Conservation (phyloP, 306 rosid species). For the Ormosia semicastrata region DNA sequence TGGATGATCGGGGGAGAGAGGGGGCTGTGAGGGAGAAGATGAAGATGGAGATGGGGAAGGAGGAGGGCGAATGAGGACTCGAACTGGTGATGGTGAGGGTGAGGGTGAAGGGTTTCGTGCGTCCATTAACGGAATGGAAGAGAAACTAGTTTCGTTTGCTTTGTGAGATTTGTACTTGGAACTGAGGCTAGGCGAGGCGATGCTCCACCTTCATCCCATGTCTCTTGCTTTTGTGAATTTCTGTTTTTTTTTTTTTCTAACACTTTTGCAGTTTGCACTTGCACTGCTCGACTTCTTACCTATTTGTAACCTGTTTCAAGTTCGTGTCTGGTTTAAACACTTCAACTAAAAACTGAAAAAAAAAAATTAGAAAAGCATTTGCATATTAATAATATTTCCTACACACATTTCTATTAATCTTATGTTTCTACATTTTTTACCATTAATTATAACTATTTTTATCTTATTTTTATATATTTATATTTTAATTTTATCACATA, state of each 20-base stretch:
- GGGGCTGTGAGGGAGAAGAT: constrained; percentile 37
- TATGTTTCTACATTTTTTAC: too few relatives aligned
- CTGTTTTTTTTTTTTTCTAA: background rate
- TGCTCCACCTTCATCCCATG: background rate
- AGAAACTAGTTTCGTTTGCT: background rate
- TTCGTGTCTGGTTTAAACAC: background rate
- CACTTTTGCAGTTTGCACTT: constrained; percentile 8
- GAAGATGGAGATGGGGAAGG: constrained; percentile 32
- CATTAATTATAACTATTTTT: too few relatives aligned
- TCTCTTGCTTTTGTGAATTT: background rate
- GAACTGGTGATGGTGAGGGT: constrained; percentile 42
- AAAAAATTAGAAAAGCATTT: too few relatives aligned
- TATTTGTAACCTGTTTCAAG: background rate
- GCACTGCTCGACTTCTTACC: background rate
- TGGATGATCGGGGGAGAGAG: constrained; percentile 41
- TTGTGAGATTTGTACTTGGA: background rate
- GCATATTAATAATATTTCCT: too few relatives aligned
- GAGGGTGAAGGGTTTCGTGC: constrained; percentile 40
- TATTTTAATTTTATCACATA: too few relatives aligned
- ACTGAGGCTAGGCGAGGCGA: too few relatives aligned
- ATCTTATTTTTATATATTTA: too few relatives aligned
- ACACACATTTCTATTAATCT: too few relatives aligned
- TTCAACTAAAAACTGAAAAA: background rate
- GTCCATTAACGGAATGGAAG: constrained; percentile 37
- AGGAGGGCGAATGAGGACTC: constrained; percentile 74